Percentiles rank a stretch among this genome's conserved stretches.
phyloP scores from a whole-genome alignment of 1,284 basidiomycete genomes.

The Cryptococcus jaspeensis region DNA sequence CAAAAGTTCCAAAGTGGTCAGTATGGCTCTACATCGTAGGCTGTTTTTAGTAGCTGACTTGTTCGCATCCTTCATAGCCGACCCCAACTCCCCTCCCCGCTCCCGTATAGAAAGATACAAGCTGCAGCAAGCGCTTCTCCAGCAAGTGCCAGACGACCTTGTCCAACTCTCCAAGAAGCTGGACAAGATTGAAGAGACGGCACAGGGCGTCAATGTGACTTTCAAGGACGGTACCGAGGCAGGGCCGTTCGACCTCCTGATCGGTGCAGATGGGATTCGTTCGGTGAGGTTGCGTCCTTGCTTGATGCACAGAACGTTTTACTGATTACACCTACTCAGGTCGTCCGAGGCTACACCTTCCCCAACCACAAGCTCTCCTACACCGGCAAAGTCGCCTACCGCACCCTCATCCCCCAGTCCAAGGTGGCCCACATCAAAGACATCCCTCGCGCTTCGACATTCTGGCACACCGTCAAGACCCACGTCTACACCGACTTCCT shows the following conservation, averaged over 20 bases:
- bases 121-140: slow-evolving; percentile 31
- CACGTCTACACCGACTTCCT: slow-evolving; percentile 23
- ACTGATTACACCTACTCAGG: slow-evolving; percentile 10
- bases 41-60: background rate
- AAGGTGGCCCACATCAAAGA: slow-evolving; percentile 16
- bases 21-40: background rate
- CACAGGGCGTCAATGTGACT: slow-evolving; percentile 14
- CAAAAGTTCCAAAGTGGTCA: slow-evolving; percentile 16
- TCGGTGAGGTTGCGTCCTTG: slow-evolving; percentile 18
- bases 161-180: slow-evolving; percentile 32
- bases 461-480: slow-evolving; percentile 24
- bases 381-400: slow-evolving; percentile 24
- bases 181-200: slow-evolving; percentile 9
- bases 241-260: slow-evolving; percentile 31
- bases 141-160: slow-evolving; percentile 21
- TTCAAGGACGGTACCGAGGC: slow-evolving; percentile 25
- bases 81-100: slow-evolving; percentile 20
- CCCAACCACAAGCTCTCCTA: slow-evolving; percentile 24
- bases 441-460: slow-evolving; percentile 13
- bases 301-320: background rate
- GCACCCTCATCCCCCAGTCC: slow-evolving; percentile 18
- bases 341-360: slow-evolving; percentile 24
- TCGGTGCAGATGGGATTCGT: slow-evolving; percentile 41
- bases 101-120: slow-evolving; percentile 32
- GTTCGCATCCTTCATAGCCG: slow-evolving; percentile 2